Evolutionary conservation across 805 yeast species (phyloP).

Genomic region (Hanseniaspora meyeri): DNA sequence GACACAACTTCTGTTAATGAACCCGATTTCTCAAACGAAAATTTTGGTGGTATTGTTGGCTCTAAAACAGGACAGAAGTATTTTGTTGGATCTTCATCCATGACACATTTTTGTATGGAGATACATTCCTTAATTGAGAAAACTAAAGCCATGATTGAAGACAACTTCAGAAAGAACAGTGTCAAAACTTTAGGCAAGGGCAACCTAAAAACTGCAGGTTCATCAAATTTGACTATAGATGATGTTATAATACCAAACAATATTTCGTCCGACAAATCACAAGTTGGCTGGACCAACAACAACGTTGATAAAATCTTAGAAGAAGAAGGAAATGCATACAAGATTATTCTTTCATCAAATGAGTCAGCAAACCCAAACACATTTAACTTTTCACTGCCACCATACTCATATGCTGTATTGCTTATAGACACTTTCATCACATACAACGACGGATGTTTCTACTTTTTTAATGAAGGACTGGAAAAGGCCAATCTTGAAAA

Average conservation of each 20-base stretch:
- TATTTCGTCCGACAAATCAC: slow-evolving; percentile 13
- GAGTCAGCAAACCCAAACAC: slow-evolving; percentile 42
- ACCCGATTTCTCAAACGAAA: slow-evolving; percentile 52
- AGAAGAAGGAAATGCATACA: slow-evolving; percentile 66
- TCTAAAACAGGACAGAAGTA: slow-evolving; percentile 65
- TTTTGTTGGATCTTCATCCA: slow-evolving; percentile 70
- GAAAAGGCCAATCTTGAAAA: slow-evolving; percentile 55
- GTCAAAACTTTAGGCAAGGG: not conserved
- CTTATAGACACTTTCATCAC: slow-evolving; percentile 65
- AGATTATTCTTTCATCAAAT: slow-evolving; percentile 52
- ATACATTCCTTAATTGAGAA: slow-evolving; percentile 46
- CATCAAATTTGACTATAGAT: not conserved
- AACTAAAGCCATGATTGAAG: slow-evolving; percentile 26
- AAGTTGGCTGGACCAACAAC: slow-evolving; percentile 16
- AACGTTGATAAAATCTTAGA: slow-evolving; percentile 47
- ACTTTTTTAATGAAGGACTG: slow-evolving; percentile 71
- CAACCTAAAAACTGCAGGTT: slow-evolving; percentile 14
- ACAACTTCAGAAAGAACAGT: slow-evolving; percentile 15
- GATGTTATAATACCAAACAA: slow-evolving; percentile 7
- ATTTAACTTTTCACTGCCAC: slow-evolving; percentile 61
- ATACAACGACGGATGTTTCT: slow-evolving; percentile 74
- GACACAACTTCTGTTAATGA: slow-evolving; percentile 34
- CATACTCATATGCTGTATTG: slow-evolving; percentile 62
- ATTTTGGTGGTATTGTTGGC: slow-evolving; percentile 56
- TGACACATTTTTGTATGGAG: slow-evolving; percentile 70